These are phyloP conservation scores for Diaporthe nobilis DNA, from an alignment of 2,329 filamentous ascomycete genomes.

Conservation along the genomic window DNA sequence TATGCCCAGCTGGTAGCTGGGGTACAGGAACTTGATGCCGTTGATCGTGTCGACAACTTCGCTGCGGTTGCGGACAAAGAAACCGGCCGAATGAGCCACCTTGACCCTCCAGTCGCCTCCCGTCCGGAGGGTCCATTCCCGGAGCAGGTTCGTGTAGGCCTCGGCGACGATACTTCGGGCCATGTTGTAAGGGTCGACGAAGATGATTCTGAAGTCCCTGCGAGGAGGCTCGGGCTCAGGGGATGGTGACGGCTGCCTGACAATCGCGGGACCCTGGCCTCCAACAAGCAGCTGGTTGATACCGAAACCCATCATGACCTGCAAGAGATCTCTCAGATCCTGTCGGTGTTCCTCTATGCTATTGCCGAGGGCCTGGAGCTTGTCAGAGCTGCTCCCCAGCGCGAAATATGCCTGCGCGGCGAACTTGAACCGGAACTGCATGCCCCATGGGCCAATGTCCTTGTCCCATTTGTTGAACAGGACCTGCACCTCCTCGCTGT, in stretches of 20 bases:
- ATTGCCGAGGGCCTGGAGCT: conserved; percentile 44
- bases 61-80: conserved; percentile 44
- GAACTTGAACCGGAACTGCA: conserved; percentile 45
- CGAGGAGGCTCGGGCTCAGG: conserved; percentile 37
- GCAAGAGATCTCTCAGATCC: conserved; percentile 42
- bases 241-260: conserved; percentile 32
- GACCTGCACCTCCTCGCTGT: conserved; percentile 44
- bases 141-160: conserved; percentile 44
- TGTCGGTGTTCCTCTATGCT: conserved; percentile 44
- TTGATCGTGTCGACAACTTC: conserved; percentile 44
- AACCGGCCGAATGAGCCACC: conserved; percentile 45
- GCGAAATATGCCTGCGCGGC: conserved; percentile 45
- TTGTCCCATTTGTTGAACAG: conserved; percentile 47
- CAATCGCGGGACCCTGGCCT: neutral
- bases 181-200: conserved; percentile 48
- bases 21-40: conserved; percentile 42
- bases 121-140: conserved; percentile 43
- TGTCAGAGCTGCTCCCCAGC: conserved; percentile 45
- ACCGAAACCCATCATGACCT: conserved; percentile 41
- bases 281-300: conserved; percentile 8
- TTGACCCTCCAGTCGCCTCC: conserved; percentile 45
- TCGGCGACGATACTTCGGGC: conserved; percentile 46
- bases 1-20: conserved; percentile 41
- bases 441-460: conserved; percentile 42
- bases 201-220: conserved; percentile 45